These are phyloP conservation scores for Platanthera guangdongensis DNA, from an alignment of 106 monocot species.

Conservation along the genomic window DNA sequence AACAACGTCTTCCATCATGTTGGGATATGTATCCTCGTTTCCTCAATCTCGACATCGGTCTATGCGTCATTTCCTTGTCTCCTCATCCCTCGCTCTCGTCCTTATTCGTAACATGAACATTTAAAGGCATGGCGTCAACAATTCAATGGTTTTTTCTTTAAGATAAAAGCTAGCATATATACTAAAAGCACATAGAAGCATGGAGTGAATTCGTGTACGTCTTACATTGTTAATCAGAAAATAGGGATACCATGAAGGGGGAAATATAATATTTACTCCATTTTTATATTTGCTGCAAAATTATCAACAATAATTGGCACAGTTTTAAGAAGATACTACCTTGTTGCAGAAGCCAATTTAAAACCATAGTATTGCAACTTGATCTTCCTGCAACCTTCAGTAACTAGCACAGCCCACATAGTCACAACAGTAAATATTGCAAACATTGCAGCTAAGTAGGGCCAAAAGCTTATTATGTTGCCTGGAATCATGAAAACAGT, in stretches of 20 bases:
- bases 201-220: not conserved
- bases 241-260: not conserved
- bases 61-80: no score
- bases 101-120: not conserved
- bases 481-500: slow-evolving; percentile 35
- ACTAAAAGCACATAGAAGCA: not conserved
- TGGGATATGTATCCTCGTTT: no score
- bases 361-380: slow-evolving; percentile 94
- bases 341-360: slow-evolving; percentile 81
- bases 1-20: no score
- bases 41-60: no score
- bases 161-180: not conserved
- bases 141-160: not conserved
- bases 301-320: not conserved
- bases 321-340: slow-evolving; percentile 25
- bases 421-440: slow-evolving; percentile 84
- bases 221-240: not conserved
- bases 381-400: slow-evolving; percentile 96
- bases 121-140: not conserved
- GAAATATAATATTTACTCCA: not conserved
- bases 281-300: not conserved
- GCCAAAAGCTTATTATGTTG: slow-evolving; percentile 38
- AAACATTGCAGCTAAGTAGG: slow-evolving; percentile 50
- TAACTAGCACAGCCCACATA: slow-evolving; percentile 97
- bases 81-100: no score